Evolutionary conservation across 2,329 filamentous ascomycete species (phyloP).

Genomic region (Delphinella strobiligena): DNA sequence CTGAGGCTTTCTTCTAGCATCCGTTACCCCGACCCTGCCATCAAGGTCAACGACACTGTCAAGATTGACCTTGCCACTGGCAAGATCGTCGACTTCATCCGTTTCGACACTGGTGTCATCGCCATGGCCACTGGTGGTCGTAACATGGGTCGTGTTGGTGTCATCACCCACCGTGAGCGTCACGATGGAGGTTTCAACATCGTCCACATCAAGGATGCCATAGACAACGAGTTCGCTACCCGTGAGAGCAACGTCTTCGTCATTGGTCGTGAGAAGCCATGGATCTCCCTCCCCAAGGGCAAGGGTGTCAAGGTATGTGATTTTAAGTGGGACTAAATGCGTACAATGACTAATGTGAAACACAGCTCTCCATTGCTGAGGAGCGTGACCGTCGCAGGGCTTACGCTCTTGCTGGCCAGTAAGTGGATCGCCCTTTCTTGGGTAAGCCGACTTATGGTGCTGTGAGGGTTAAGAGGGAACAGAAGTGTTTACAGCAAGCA

Average conservation of each 20-base stretch:
- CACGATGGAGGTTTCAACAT: constrained; percentile 99
- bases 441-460: background rate
- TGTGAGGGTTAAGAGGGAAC: background rate
- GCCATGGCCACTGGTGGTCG: constrained; percentile 99
- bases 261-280: constrained; percentile 97
- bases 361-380: constrained; percentile 84
- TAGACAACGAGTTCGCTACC: constrained; percentile 99
- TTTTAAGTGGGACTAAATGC: too few relatives aligned
- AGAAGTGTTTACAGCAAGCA: background rate
- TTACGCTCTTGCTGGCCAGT: constrained; percentile 37
- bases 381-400: constrained; percentile 97
- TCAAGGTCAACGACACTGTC: constrained; percentile 99
- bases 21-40: constrained; percentile 94
- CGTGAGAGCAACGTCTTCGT: constrained; percentile 99
- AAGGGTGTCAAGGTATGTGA: constrained; percentile 86
- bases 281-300: constrained; percentile 99
- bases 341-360: constrained; percentile 10
- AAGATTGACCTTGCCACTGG: constrained; percentile 92
- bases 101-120: constrained; percentile 96
- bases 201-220: constrained; percentile 98
- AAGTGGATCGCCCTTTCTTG: constrained; percentile 1
- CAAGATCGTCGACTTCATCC: constrained; percentile 96
- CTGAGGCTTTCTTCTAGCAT: constrained; percentile 51
- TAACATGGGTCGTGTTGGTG: constrained; percentile 99
- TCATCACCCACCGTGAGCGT: constrained; percentile 99